phyloP scores from a whole-genome alignment of 495 filamentous ascomycete genomes.

The Penicillium macrosclerotiorum region DNA sequence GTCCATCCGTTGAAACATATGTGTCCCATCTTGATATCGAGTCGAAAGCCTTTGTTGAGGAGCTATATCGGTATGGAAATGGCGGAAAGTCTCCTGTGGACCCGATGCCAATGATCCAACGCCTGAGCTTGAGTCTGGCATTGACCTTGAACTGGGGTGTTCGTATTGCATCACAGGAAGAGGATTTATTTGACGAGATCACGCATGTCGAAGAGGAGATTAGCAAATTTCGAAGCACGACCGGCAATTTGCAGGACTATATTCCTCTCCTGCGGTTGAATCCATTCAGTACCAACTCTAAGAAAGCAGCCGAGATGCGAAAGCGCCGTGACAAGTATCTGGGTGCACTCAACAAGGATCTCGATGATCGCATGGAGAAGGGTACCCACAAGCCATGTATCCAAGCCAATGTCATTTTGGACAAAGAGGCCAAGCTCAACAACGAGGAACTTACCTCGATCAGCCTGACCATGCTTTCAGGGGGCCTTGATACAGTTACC shows the following conservation, averaged over 20 bases:
- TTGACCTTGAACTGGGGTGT: slow-evolving; percentile 65
- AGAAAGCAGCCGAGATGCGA: slow-evolving; percentile 57
- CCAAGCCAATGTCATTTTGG: slow-evolving; percentile 61
- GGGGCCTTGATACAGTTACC: slow-evolving; percentile 63
- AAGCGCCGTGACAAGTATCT: slow-evolving; percentile 60
- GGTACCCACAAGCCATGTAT: slow-evolving; percentile 62
- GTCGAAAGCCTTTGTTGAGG: slow-evolving; percentile 56
- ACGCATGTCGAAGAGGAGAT: slow-evolving; percentile 61
- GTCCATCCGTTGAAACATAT: slow-evolving; percentile 59
- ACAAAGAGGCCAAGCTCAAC: slow-evolving; percentile 58
- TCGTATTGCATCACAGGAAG: slow-evolving; percentile 55
- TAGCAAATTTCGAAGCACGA: slow-evolving; percentile 57
- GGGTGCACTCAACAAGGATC: slow-evolving; percentile 45
- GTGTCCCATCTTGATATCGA: slow-evolving; percentile 60
- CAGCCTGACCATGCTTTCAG: slow-evolving; percentile 61
- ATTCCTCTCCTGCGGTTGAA: slow-evolving; percentile 59
- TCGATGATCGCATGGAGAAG: slow-evolving; percentile 57
- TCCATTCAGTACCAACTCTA: slow-evolving; percentile 50
- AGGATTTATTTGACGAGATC: slow-evolving; percentile 60
- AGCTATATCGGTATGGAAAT: slow-evolving; percentile 55
- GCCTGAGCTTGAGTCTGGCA: slow-evolving; percentile 54
- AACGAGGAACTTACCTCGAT: slow-evolving; percentile 60
- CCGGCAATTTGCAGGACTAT: slow-evolving; percentile 63
- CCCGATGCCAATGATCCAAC: slow-evolving; percentile 60
- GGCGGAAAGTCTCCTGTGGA: slow-evolving; percentile 52